Percentiles rank a stretch among this genome's conserved stretches.
Evolutionary conservation across 306 rosid species (phyloP).

Genomic region (Fagus sylvatica): DNA sequence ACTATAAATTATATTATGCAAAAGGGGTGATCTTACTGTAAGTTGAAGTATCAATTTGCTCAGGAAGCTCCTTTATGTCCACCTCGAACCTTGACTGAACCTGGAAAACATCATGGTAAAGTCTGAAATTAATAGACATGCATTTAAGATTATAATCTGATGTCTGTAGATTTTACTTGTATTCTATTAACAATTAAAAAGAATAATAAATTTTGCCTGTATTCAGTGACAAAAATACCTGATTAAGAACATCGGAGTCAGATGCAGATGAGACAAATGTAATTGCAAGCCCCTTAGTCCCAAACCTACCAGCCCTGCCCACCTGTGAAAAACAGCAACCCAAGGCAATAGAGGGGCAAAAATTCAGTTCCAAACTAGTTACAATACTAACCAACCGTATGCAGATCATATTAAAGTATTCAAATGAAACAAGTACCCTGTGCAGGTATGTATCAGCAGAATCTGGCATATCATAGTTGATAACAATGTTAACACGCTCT

Average conservation of each 20-base stretch:
- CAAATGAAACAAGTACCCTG: constrained; percentile 46
- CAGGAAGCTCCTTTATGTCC: constrained; percentile 96
- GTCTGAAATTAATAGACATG: constrained; percentile 3
- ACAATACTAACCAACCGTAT: not conserved
- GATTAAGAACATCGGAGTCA: constrained; percentile 89
- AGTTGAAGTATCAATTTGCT: constrained; percentile 94
- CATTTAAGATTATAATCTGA: not conserved
- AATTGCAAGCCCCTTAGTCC: constrained; percentile 98
- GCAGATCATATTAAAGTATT: not conserved
- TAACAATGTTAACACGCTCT: constrained; percentile 80
- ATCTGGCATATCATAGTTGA: constrained; percentile 84
- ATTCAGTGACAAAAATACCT: constrained; percentile 42
- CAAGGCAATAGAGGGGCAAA: not conserved
- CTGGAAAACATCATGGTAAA: constrained; percentile 39
- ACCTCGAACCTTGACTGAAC: constrained; percentile 98
- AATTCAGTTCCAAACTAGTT: not conserved
- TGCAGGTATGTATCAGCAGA: constrained; percentile 72
- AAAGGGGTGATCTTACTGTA: constrained; percentile 63
- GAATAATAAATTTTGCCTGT: not conserved
- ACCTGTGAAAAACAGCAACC: constrained; percentile 46
- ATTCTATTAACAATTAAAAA: not conserved
- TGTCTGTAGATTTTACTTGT: too few species aligned
- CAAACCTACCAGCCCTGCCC: constrained; percentile 98
- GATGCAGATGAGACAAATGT: constrained; percentile 90
- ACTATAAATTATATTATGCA: not conserved